Evolutionary conservation across 176 grass and related monocot genomes (phyloP).

Genomic region (Metroxylon sagu): DNA sequence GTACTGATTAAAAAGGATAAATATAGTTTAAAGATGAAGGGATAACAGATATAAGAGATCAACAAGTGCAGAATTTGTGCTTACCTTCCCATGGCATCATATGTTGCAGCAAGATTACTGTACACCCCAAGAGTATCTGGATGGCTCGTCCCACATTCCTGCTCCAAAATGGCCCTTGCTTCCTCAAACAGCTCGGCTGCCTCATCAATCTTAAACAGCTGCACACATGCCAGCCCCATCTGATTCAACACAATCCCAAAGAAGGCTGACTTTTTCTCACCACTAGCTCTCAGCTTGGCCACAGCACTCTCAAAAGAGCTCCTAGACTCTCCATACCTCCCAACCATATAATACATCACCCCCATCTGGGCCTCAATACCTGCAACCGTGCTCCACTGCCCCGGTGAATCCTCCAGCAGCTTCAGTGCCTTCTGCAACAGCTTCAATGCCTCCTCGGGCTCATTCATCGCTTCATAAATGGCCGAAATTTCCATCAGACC

Average conservation of each 20-base stretch:
- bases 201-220: conserved; percentile 97
- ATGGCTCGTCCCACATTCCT: conserved; percentile 71
- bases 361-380: conserved; percentile 94
- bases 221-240: conserved; percentile 91
- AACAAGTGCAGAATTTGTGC: neutral
- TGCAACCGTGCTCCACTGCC: conserved; percentile 91
- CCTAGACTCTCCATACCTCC: conserved; percentile 65
- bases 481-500: conserved; percentile 88
- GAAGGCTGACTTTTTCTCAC: conserved; percentile 84
- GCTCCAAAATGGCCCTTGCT: conserved; percentile 70
- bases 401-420: conserved; percentile 57
- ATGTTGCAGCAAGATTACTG: conserved; percentile 94
- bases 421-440: conserved; percentile 77
- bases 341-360: conserved; percentile 86
- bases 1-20: neutral
- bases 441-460: conserved; percentile 81
- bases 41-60: neutral
- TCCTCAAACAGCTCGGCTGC: conserved; percentile 93
- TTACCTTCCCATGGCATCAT: conserved; percentile 99
- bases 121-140: conserved; percentile 87
- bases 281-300: conserved; percentile 63
- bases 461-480: conserved; percentile 77
- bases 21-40: too few relatives aligned
- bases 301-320: conserved; percentile 75
- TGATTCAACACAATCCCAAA: conserved; percentile 91